A percentile compares a stretch with the other conserved stretches of the same genome.
Evolutionary conservation across 1,284 basidiomycete species (phyloP).

Genomic region (Moesziomyces globuligerus): DNA sequence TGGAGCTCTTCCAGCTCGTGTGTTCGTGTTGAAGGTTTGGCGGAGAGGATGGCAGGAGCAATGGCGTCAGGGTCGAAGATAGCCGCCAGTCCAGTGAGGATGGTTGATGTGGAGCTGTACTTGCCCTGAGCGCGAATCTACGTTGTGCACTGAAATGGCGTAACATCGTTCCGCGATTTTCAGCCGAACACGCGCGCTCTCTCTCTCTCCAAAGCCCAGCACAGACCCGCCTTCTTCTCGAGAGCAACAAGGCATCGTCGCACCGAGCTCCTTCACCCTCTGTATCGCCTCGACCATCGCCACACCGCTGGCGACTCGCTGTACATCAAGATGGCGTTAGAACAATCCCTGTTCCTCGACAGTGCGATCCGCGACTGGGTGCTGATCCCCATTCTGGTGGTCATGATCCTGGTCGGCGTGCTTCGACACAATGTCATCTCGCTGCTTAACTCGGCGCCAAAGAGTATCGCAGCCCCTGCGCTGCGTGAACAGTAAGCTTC

Average conservation of each 20-base stretch:
- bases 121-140: no score
- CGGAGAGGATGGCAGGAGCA: background rate
- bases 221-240: no score
- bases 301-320: background rate
- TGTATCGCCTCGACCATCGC: background rate
- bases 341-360: conserved; percentile 54
- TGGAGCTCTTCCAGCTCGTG: no score
- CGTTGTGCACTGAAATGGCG: no score
- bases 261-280: background rate
- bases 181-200: no score
- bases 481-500: conserved; percentile 89
- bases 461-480: conserved; percentile 79
- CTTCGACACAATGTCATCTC: conserved; percentile 91
- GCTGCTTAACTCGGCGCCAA: conserved; percentile 84
- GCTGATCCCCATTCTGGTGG: conserved; percentile 93
- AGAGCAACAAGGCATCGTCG: no score
- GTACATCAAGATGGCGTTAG: conserved; percentile 31
- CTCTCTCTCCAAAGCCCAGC: background rate
- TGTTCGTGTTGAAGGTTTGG: no score
- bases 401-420: conserved; percentile 97
- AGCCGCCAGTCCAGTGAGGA: no score
- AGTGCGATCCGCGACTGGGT: conserved; percentile 72
- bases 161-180: no score
- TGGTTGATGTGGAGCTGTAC: no score
- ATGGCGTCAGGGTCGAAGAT: background rate